Base-by-base conservation (phyloP, 306 rosid species). In the Medicago arabica region DNA sequence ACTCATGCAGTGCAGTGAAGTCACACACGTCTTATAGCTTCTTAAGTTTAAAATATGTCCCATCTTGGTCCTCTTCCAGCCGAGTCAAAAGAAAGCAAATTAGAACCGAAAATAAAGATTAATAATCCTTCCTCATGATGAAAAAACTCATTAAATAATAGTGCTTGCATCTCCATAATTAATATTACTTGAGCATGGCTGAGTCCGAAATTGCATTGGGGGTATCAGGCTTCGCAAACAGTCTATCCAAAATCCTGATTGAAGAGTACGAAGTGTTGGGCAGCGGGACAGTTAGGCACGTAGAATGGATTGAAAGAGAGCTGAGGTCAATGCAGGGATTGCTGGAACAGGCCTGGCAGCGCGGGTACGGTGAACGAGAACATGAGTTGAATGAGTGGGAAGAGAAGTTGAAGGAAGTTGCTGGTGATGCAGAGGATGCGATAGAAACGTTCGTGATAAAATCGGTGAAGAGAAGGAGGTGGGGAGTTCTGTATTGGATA, bases 261-360 rank as follows among this genome's bases (percentile, higher is more conserved):
- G 19, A 74, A 11, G 71, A 74, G 41, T 61, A 15, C 7, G 9
- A 36, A 10, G 36, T 7, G 49, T 61, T 74, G 67, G 21, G 18
- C 3, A 4, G 17, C 0, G 71, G 31, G 28, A 4, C 25, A 31
- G 8, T 1, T 2, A 25, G 21, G 11, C 60, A 46, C 0, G 49
- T 62, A 7, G 50, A 47, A 31, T 74, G 78, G 78, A 74, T 74
- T 15, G 78, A 74, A 61, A 78, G 8, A 41, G 82, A 78, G 64
- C 31, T 78, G 82, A 51, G 72, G 49, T 58, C 34, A 1, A 78
- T 78, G 72, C 67, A 25, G 14, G 77, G 47, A 50, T 51, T 51
- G 67, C 23, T 62, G 12, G 49, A 63, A 8, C 67, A 63, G 6
- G 8, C 71, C 10, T 67, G 36, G 61, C 60, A 25, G 15, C 68